These are phyloP conservation scores for Erythrobasidium hasegawianum DNA, from an alignment of 1,284 basidiomycete genomes.

Conservation along the genomic window DNA sequence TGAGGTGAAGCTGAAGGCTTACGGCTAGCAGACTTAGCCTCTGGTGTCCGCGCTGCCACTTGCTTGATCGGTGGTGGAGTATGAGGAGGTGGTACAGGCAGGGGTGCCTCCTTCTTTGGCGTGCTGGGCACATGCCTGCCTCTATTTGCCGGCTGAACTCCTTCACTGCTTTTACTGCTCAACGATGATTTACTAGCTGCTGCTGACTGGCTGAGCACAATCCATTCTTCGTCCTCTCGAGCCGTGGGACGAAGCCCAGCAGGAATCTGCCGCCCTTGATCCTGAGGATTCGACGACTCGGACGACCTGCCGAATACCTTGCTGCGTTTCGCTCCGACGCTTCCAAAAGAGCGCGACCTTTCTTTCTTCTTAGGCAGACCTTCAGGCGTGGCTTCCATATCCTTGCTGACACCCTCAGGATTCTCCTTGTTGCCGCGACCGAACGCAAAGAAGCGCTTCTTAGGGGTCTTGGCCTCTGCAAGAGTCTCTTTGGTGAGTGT, in stretches of 20 bases:
- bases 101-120: no score
- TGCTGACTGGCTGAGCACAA: not conserved
- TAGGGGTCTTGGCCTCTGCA: not conserved
- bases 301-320: not conserved
- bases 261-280: not conserved
- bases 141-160: no score
- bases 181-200: not conserved
- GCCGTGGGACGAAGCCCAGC: not conserved
- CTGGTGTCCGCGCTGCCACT: no score
- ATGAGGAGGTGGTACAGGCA: no score
- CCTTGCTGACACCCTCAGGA: not conserved
- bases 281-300: not conserved
- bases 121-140: no score
- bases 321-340: not conserved
- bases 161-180: not conserved
- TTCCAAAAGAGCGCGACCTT: not conserved
- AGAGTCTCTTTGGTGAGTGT: not conserved
- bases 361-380: not conserved
- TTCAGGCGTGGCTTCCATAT: not conserved
- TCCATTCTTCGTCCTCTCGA: slow-evolving; percentile 4
- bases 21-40: no score
- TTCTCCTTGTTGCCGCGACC: not conserved
- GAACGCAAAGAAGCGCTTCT: not conserved
- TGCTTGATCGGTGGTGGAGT: no score
- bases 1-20: no score